phyloP scores from a whole-genome alignment of 202 grass and related monocot genomes.

The Setaria italica region DNA sequence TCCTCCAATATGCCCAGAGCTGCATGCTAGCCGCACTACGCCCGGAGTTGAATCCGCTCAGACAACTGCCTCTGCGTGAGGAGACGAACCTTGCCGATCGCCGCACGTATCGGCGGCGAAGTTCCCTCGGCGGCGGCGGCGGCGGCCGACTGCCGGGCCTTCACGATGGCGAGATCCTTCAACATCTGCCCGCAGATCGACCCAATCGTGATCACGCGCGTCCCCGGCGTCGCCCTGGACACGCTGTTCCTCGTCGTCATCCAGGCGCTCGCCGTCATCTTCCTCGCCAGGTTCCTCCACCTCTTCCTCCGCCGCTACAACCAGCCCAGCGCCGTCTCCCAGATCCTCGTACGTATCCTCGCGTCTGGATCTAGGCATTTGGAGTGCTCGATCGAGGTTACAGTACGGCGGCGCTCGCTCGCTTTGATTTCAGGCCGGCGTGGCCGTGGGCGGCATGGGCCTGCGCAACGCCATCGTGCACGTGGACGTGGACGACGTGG shows the following conservation, averaged over 20 bases:
- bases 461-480: conserved; percentile 44
- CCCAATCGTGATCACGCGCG: neutral
- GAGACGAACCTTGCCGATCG: neutral
- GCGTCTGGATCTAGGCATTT: neutral
- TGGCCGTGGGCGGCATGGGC: conserved; percentile 56
- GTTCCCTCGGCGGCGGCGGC: conserved; percentile 4
- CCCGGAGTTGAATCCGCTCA: neutral
- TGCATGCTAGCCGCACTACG: neutral
- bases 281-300: conserved; percentile 64
- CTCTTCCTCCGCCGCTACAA: conserved; percentile 66
- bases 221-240: conserved; percentile 60
- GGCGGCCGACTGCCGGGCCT: neutral
- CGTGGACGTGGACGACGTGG: conserved; percentile 54
- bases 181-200: conserved; percentile 33
- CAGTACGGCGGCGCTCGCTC: too few species aligned
- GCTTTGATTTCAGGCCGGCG: conserved; percentile 47
- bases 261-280: conserved; percentile 59
- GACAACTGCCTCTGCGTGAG: neutral
- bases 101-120: too few species aligned
- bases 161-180: conserved; percentile 37
- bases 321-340: conserved; percentile 72
- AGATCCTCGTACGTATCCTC: conserved; percentile 58
- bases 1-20: conserved; percentile 24
- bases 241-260: conserved; percentile 58
- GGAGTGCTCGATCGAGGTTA: neutral